phyloP scores from a whole-genome alignment of 2,329 filamentous ascomycete genomes.

The Colletotrichum musae region DNA sequence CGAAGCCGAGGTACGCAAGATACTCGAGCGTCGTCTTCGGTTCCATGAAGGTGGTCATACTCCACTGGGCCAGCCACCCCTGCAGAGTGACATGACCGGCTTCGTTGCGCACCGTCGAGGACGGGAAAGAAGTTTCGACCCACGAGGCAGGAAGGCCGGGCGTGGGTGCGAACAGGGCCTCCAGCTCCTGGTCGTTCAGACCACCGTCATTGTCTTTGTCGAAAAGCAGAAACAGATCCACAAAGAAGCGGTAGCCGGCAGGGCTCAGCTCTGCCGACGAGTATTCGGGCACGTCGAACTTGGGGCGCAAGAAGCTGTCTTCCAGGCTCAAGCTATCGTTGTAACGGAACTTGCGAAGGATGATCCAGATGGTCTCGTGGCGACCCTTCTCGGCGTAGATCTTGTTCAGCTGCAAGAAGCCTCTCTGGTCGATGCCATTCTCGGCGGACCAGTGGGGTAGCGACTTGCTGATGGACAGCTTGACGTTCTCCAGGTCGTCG shows the following conservation, averaged over 20 bases:
- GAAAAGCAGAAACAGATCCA: slow-evolving; percentile 93
- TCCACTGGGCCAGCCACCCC: slow-evolving; percentile 99
- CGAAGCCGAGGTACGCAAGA: slow-evolving; percentile 95
- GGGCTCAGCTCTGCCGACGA: slow-evolving; percentile 95
- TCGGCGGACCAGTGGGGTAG: slow-evolving; percentile 74
- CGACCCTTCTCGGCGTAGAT: slow-evolving; percentile 97
- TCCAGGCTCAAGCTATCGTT: slow-evolving; percentile 94
- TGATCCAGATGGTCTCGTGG: slow-evolving; percentile 99
- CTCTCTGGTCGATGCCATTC: slow-evolving; percentile 83
- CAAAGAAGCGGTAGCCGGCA: slow-evolving; percentile 95
- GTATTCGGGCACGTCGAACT: slow-evolving; percentile 93
- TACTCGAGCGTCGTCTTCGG: slow-evolving; percentile 97
- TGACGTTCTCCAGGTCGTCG: slow-evolving; percentile 92
- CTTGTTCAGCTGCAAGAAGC: slow-evolving; percentile 93
- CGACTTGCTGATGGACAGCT: slow-evolving; percentile 82
- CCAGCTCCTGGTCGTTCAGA: slow-evolving; percentile 86
- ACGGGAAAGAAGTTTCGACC: slow-evolving; percentile 91
- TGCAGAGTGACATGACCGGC: slow-evolving; percentile 95
- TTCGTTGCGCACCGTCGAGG: slow-evolving; percentile 94
- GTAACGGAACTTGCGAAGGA: slow-evolving; percentile 94
- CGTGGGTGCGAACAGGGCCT: slow-evolving; percentile 91
- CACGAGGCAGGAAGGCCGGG: slow-evolving; percentile 90
- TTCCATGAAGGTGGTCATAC: slow-evolving; percentile 98
- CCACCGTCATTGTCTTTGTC: slow-evolving; percentile 99
- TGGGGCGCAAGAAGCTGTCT: slow-evolving; percentile 91